Percentiles rank a stretch among this genome's conserved stretches.
Evolutionary conservation across 2,329 filamentous ascomycete genomes (phyloP).

Genomic region (Aureobasidium leucospermi): DNA sequence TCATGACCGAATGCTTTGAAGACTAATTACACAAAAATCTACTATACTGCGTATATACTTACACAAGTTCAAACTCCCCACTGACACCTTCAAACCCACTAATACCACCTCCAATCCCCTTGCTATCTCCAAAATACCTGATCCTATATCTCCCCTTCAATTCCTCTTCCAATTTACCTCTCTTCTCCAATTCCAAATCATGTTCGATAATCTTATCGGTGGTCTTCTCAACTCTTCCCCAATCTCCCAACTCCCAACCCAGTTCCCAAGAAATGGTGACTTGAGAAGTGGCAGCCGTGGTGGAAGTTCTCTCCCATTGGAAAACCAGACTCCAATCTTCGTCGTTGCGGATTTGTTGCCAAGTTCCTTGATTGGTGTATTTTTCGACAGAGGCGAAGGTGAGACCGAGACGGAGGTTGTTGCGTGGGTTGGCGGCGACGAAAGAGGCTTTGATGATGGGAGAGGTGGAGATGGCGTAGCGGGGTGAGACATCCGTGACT

Average conservation of each 20-base stretch:
- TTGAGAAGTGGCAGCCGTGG: constrained; percentile 65
- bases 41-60: not conserved
- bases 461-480: constrained; percentile 45
- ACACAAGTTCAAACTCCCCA: constrained; percentile 41
- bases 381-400: constrained; percentile 74
- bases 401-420: constrained; percentile 70
- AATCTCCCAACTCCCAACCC: constrained; percentile 39
- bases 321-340: constrained; percentile 78
- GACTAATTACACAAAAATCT: too few relatives aligned
- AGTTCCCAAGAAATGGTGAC: constrained; percentile 77
- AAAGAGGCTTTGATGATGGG: constrained; percentile 64
- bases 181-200: constrained; percentile 20
- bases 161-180: not conserved
- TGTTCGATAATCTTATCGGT: constrained; percentile 18
- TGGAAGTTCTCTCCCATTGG: constrained; percentile 67
- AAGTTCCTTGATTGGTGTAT: constrained; percentile 41
- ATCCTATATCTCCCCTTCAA: constrained; percentile 63
- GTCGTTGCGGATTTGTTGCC: constrained; percentile 65
- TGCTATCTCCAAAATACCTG: constrained; percentile 78
- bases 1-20: too few relatives aligned
- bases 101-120: constrained; percentile 56
- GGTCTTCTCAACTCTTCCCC: constrained; percentile 16
- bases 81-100: constrained; percentile 63
- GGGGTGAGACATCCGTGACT: constrained; percentile 45
- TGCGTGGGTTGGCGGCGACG: constrained; percentile 81